phyloP scores from a whole-genome alignment of 495 filamentous ascomycete species.

The Margaritispora aquatica region DNA sequence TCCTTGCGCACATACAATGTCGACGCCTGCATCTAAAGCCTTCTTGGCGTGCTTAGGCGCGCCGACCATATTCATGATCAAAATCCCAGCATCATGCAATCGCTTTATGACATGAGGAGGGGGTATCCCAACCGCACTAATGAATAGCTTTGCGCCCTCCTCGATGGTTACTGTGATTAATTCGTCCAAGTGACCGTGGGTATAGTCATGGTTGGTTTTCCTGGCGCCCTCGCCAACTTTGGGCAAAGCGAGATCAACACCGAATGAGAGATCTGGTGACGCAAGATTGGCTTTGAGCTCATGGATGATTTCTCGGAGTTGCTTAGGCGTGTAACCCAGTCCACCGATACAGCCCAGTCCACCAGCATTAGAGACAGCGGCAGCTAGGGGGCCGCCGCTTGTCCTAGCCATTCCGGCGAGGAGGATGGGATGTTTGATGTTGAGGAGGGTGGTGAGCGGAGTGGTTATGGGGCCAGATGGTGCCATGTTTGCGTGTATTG shows the following conservation, averaged over 20 bases:
- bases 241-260: conserved; percentile 81
- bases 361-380: conserved; percentile 83
- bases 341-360: conserved; percentile 82
- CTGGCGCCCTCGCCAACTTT: conserved; percentile 74
- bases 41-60: conserved; percentile 82
- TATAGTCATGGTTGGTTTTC: conserved; percentile 91
- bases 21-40: conserved; percentile 71
- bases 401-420: conserved; percentile 87
- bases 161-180: conserved; percentile 73
- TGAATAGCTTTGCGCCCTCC: conserved; percentile 74
- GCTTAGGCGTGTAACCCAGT: conserved; percentile 73
- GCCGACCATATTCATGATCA: conserved; percentile 96
- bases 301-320: conserved; percentile 72
- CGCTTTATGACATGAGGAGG: conserved; percentile 59
- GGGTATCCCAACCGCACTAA: conserved; percentile 77
- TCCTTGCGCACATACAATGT: conserved; percentile 80
- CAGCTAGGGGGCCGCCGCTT: conserved; percentile 69
- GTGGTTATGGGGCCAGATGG: conserved; percentile 55
- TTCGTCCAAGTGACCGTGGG: conserved; percentile 72
- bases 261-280: conserved; percentile 65
- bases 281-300: conserved; percentile 69
- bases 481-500: conserved; percentile 12
- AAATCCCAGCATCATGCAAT: conserved; percentile 66
- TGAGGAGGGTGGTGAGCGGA: conserved; percentile 66
- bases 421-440: conserved; percentile 74